These are phyloP conservation scores for Phytopythium sindhum DNA, from an alignment of 352 stramenopile genomes.

Conservation along the genomic window DNA sequence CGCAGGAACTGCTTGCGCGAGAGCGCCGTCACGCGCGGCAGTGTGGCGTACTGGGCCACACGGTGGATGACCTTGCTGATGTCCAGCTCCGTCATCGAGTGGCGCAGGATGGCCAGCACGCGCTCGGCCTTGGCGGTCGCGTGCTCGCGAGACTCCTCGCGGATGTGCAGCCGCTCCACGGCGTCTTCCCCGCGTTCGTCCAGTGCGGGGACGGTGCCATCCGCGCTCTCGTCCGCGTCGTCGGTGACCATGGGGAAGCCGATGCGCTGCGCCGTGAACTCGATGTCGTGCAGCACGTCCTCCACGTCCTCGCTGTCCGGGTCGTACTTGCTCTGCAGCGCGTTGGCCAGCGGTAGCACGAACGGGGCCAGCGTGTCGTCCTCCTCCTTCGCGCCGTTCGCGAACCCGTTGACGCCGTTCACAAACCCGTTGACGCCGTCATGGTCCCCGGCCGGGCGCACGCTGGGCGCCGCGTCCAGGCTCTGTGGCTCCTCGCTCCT, in stretches of 20 bases:
- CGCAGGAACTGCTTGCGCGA: conserved; percentile 78
- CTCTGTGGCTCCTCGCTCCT: background rate
- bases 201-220: background rate
- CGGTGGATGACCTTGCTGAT: conserved; percentile 81
- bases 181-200: conserved; percentile 15
- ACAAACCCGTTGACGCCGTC: conserved; percentile 10
- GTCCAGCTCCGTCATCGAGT: conserved; percentile 83
- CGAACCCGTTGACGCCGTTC: conserved; percentile 17
- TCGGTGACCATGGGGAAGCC: conserved; percentile 63
- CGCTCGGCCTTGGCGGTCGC: conserved; percentile 71
- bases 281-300: conserved; percentile 43
- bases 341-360: background rate
- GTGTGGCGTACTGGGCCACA: conserved; percentile 74
- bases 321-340: conserved; percentile 7
- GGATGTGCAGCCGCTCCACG: conserved; percentile 23
- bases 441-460: conserved; percentile 5
- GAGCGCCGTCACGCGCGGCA: conserved; percentile 64
- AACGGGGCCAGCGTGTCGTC: background rate
- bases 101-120: conserved; percentile 72
- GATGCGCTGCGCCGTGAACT: conserved; percentile 72
- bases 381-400: no score
- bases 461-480: background rate
- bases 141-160: conserved; percentile 64
- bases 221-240: conserved; percentile 11
- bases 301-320: conserved; percentile 4